Base-by-base conservation (phyloP, 345 rosid species). In the Linum usitatissimum region DNA sequence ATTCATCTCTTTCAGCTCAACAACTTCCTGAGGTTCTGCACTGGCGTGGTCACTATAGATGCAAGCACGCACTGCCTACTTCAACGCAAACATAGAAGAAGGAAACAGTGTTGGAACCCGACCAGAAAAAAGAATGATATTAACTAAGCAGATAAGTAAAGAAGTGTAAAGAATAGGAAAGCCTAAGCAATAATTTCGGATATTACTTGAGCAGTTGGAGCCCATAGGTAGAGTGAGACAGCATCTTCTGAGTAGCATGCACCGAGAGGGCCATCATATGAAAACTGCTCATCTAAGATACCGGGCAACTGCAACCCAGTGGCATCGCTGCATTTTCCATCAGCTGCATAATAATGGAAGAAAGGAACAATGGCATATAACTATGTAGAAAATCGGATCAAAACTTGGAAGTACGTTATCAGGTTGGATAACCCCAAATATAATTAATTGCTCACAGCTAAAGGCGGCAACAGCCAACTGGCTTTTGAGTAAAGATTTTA, bases 241-340 rank as follows among this genome's bases (percentile, higher is more conserved):
- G 68, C 73, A 72, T 83, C 79, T 59, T 66, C 65, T 49, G 80
- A 78, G 74, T 76, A 89, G 69, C 78, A 66, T 57, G 86, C 93
- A 71, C 98, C 97, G 21, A 92, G 83, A n/a, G 88, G 93, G 67
- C 98, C 98, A 63, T 83, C 80, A 70, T 85, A 89, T 59, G 90
- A 76, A 75, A 85, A 92, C 67, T 89, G 72, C 59, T 85, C 96
- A 72, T 89, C 96, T 66, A 92, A 70, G 63, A 89, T 75, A 18
- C 97, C 94, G 71, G 90, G 91, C 59, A 87, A 77, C 72, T 92
- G 97, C 80, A 92, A 77, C 55, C 97, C 84, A 79, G 94, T 83
- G 60, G 84, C 93, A 64, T 72, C 28, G 17, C 62, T 69, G 64
- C 81, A 72, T 66, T 73, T 81, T 67, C 88, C 83, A 70, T 73